Conservation (phyloP, 805 yeast genomes). For the Yueomyces sinensis region DNA sequence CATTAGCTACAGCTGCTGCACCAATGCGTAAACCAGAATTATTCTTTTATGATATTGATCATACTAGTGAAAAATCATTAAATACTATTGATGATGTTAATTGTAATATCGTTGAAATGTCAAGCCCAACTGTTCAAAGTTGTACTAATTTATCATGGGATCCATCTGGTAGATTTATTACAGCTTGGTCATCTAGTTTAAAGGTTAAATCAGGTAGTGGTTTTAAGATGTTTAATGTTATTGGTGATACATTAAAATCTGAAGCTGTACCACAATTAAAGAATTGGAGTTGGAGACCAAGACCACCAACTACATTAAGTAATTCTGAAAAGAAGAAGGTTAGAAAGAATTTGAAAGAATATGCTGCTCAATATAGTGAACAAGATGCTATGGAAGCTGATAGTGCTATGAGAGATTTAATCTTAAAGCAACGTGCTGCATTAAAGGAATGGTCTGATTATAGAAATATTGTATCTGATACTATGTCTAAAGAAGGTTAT, state of each 20-base stretch:
- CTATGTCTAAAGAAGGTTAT: constrained; percentile 26
- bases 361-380: constrained; percentile 88
- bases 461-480: constrained; percentile 41
- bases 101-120: constrained; percentile 49
- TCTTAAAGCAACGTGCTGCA: constrained; percentile 67
- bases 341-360: constrained; percentile 77
- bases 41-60: constrained; percentile 79
- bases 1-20: constrained; percentile 31
- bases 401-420: constrained; percentile 80
- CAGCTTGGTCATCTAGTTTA: constrained; percentile 81
- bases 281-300: constrained; percentile 93
- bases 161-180: constrained; percentile 84
- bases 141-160: constrained; percentile 87
- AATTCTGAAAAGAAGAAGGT: constrained; percentile 80
- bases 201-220: constrained; percentile 82
- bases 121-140: constrained; percentile 54
- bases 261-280: constrained; percentile 73
- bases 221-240: constrained; percentile 72
- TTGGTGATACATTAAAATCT: constrained; percentile 64
- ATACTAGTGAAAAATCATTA: constrained; percentile 46
- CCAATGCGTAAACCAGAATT: constrained; percentile 40
- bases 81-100: constrained; percentile 31
- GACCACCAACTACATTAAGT: constrained; percentile 69
- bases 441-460: constrained; percentile 78
- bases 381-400: constrained; percentile 92